Percentiles rank a stretch among this genome's conserved stretches.
phyloP scores from a whole-genome alignment of 1,139 yeast species.

The Lodderomyces pseudojiufengensis region DNA sequence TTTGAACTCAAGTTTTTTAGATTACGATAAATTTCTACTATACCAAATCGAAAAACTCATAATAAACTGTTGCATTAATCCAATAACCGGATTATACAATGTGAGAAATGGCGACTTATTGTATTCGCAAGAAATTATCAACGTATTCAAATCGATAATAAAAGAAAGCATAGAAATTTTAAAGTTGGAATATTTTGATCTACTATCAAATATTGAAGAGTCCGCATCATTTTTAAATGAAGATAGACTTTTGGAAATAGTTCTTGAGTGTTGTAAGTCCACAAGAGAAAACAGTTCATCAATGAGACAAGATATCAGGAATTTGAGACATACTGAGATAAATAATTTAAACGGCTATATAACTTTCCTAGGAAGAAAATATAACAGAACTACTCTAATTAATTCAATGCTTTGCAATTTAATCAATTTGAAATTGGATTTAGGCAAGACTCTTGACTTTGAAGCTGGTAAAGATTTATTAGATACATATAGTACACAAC shows the following conservation, averaged over 20 bases:
- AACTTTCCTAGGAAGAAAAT: slow-evolving; percentile 45
- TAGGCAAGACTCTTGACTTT: slow-evolving; percentile 29
- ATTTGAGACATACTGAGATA: slow-evolving; percentile 65
- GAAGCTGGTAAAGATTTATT: slow-evolving; percentile 6
- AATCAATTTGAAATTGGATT: slow-evolving; percentile 41
- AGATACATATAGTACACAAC: neutral
- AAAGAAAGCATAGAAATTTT: slow-evolving; percentile 46
- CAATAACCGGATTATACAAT: slow-evolving; percentile 64
- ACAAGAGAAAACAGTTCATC: slow-evolving; percentile 69
- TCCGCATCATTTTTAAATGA: slow-evolving; percentile 36
- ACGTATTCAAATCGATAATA: slow-evolving; percentile 38
- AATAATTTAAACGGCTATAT: slow-evolving; percentile 78
- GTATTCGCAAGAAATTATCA: slow-evolving; percentile 27
- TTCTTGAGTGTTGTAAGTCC: slow-evolving; percentile 41
- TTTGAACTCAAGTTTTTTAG: slow-evolving; percentile 43
- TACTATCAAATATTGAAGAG: slow-evolving; percentile 29
- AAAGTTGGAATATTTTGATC: slow-evolving; percentile 29
- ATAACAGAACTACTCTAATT: slow-evolving; percentile 37
- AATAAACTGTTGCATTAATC: slow-evolving; percentile 72
- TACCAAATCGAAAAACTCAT: slow-evolving; percentile 74
- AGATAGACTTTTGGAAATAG: slow-evolving; percentile 43
- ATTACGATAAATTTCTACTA: slow-evolving; percentile 53
- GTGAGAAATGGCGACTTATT: slow-evolving; percentile 71
- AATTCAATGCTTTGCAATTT: slow-evolving; percentile 48
- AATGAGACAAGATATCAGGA: slow-evolving; percentile 78